phyloP scores from a whole-genome alignment of 148 eudicot species.

The Amaranthus hypochondriacus region DNA sequence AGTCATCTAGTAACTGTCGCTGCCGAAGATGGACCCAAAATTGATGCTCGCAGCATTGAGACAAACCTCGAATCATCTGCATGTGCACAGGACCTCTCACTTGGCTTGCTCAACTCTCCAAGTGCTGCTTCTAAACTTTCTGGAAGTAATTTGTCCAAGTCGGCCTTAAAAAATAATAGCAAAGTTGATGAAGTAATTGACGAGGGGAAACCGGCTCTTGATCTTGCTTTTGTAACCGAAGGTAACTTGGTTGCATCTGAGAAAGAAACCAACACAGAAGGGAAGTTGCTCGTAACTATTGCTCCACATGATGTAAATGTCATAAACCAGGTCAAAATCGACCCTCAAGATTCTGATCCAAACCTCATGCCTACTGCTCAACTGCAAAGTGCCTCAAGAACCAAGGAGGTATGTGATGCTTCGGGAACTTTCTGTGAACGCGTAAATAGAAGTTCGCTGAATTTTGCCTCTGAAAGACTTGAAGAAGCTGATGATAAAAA shows the following conservation, averaged over 20 bases:
- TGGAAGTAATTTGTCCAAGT: neutral
- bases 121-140: conserved; percentile 4
- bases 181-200: neutral
- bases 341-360: too few relatives aligned
- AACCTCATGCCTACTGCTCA: neutral
- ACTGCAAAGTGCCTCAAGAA: neutral
- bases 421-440: neutral
- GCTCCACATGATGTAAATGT: too few relatives aligned
- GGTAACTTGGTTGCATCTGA: neutral
- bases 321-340: too few relatives aligned
- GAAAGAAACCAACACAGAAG: conserved; percentile 11
- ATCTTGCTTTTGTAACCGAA: neutral
- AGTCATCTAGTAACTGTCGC: too few relatives aligned
- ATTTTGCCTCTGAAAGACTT: neutral
- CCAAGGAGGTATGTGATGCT: neutral
- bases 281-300: conserved; percentile 1
- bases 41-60: too few relatives aligned
- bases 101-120: conserved; percentile 6
- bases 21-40: too few relatives aligned
- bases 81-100: neutral
- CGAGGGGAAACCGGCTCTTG: neutral
- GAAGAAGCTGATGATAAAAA: neutral
- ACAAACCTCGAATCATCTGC: too few relatives aligned
- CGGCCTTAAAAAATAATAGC: neutral
- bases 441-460: neutral